Percentiles rank a stretch among this genome's conserved stretches.
Evolutionary conservation across 768 basidiomycete genomes (phyloP).

Genomic region (Calocybe indica): DNA sequence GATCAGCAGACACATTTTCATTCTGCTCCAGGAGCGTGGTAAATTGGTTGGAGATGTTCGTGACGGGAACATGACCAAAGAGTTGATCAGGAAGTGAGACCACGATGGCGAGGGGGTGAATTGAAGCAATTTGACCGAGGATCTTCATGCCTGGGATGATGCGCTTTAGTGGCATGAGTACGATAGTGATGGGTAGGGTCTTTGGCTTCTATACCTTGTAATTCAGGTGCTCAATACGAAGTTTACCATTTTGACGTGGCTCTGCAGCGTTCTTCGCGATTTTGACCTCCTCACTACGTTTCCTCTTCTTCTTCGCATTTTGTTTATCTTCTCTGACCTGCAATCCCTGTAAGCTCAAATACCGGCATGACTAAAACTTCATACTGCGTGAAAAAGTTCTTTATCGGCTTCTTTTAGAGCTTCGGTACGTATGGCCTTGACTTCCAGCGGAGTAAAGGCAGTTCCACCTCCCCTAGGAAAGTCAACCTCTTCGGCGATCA

Average conservation of each 20-base stretch:
- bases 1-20: slow-evolving; percentile 47
- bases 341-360: no score
- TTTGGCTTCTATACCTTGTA: slow-evolving; percentile 61
- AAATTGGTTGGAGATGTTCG: slow-evolving; percentile 78
- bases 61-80: slow-evolving; percentile 90
- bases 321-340: slow-evolving; percentile 17
- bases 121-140: slow-evolving; percentile 78
- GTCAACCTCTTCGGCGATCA: slow-evolving; percentile 69
- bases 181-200: not conserved
- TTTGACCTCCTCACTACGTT: slow-evolving; percentile 30
- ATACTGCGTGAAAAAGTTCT: slow-evolving; percentile 61
- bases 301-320: slow-evolving; percentile 41
- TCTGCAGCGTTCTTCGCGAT: slow-evolving; percentile 13
- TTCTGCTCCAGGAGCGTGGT: slow-evolving; percentile 61
- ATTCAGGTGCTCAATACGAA: slow-evolving; percentile 87
- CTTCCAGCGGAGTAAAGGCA: slow-evolving; percentile 80
- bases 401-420: slow-evolving; percentile 79
- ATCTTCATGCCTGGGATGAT: slow-evolving; percentile 80
- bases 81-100: slow-evolving; percentile 96
- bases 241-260: slow-evolving; percentile 44
- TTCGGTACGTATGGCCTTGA: slow-evolving; percentile 81
- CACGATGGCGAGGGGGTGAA: slow-evolving; percentile 85
- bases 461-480: slow-evolving; percentile 97
- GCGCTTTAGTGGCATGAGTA: slow-evolving; percentile 42
- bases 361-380: not conserved